Evolutionary conservation across 371 early-diverging fungal species (phyloP), one percentile per base, ranked within the genome.

Genomic region (Syncephalis plumigaleata): DNA sequence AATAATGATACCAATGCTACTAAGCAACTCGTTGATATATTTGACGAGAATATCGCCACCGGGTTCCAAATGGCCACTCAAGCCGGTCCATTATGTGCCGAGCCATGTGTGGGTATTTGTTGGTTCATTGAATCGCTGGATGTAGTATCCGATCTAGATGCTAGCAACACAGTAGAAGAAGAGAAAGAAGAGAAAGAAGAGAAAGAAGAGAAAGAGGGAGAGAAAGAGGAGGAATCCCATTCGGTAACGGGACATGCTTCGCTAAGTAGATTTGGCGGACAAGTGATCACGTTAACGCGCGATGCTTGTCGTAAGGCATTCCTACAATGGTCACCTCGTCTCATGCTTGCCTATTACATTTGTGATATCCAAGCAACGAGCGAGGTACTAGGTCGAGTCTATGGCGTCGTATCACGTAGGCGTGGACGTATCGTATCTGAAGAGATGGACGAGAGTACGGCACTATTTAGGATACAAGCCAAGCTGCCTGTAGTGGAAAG

Each of bases 401-500:
- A 97, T 53, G 90, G 74, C 9, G 95, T 95, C 1, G 74, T 98
- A 38, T 75, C 79, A 16, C 73, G 78, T 45, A 75, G 97, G 9
- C 76, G 79, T 18, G 97, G 98, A 25, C 75, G 76, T 46, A 84
- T 94, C 37, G 49, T 91, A 8, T 77, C 84, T 2, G 97, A 97
- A 54, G 92, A 93, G 52, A 73, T 94, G 69, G 85, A 82, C 53
- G 96, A 95, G 48, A 96, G 95, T 27, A 93, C 93, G 0, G 82
- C 89, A 0, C 87, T 91, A 60, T 97, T 93, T 65, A 73, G 81
- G 42, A 89, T 99, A 59, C 73, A 72, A 45, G 84, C 95, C 0
- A 56, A 73, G 26, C 51, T 99, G n/a, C 99, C 99, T 18, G 98
- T 98, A 1, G 77, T 91, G 31, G 98, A 98, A 60, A 89, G 91